A percentile compares a stretch with the other conserved stretches of the same genome.
These are phyloP conservation scores for Cyanidioschyzon merolae DNA, from an alignment of 23 red algal genomes.

Conservation along the genomic window DNA sequence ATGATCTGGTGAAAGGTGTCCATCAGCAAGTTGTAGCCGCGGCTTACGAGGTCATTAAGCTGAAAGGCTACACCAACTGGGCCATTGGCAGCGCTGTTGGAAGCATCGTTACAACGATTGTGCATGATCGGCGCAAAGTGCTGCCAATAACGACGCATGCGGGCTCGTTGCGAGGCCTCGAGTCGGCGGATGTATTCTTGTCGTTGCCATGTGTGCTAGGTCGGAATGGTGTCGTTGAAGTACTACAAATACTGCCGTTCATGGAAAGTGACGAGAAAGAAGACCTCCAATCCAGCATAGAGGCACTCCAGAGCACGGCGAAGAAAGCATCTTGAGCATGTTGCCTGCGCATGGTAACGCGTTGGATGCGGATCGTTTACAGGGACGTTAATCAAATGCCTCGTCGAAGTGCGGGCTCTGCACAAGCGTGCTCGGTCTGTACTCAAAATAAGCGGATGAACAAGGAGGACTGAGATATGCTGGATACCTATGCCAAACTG, in stretches of 20 bases:
- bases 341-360: too few species aligned
- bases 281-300: neutral
- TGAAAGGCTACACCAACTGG: constrained; percentile 41
- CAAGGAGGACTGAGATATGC: too few species aligned
- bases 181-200: constrained; percentile 25
- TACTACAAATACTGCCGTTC: neutral
- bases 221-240: neutral
- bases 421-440: too few species aligned
- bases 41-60: constrained; percentile 24
- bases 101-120: constrained; percentile 20
- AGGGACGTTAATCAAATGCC: too few species aligned
- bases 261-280: neutral
- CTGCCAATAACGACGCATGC: constrained; percentile 23
- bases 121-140: constrained; percentile 15
- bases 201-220: constrained; percentile 38
- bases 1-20: neutral
- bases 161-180: constrained; percentile 8
- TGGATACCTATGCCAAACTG: too few species aligned
- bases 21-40: constrained; percentile 21
- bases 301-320: neutral
- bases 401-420: too few species aligned
- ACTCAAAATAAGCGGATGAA: too few species aligned
- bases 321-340: neutral
- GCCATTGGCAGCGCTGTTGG: constrained; percentile 36
- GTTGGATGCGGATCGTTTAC: too few species aligned